Percentiles rank a stretch among this genome's conserved stretches.
These are phyloP conservation scores for Chaetomium sp. DNA, from an alignment of 2,329 filamentous ascomycete species.

Conservation along the genomic window DNA sequence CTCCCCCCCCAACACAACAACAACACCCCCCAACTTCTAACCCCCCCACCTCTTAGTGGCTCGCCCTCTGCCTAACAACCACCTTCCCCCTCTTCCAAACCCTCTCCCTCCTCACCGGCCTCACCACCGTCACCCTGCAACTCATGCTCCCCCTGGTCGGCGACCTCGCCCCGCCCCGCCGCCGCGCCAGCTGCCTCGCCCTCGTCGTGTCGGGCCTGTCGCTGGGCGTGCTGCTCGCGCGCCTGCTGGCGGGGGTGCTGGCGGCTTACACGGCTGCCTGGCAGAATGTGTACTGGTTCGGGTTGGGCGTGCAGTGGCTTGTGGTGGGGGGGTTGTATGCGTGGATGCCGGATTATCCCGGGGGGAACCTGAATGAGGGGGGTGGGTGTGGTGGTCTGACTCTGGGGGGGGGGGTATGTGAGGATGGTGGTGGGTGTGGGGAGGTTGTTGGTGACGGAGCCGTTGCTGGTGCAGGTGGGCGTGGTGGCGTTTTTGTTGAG, in stretches of 20 bases:
- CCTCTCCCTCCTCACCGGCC: constrained; percentile 71
- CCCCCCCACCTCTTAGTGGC: constrained; percentile 49
- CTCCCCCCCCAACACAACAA: neutral
- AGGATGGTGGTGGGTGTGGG: constrained; percentile 66
- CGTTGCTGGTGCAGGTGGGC: constrained; percentile 69
- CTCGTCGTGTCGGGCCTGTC: constrained; percentile 76
- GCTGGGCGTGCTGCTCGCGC: constrained; percentile 74
- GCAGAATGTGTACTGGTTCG: constrained; percentile 79
- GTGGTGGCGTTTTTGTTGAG: constrained; percentile 64
- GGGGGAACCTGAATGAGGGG: constrained; percentile 60
- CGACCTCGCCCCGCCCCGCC: constrained; percentile 70
- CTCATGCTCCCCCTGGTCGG: constrained; percentile 80
- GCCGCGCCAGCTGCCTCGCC: constrained; percentile 69
- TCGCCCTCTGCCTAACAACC: constrained; percentile 70
- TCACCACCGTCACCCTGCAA: constrained; percentile 79
- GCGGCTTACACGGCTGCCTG: constrained; percentile 69
- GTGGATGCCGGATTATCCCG: constrained; percentile 84
- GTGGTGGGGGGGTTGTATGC: constrained; percentile 67
- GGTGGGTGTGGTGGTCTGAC: constrained; percentile 19
- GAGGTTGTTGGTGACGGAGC: constrained; percentile 64
- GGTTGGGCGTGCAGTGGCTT: constrained; percentile 69
- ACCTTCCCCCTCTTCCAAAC: constrained; percentile 66
- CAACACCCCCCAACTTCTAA: neutral
- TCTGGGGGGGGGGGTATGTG: constrained; percentile 66
- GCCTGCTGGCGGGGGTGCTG: constrained; percentile 73